Evolutionary conservation across 495 filamentous ascomycete genomes (phyloP).

Genomic region (Hypoxylon trugodes): DNA sequence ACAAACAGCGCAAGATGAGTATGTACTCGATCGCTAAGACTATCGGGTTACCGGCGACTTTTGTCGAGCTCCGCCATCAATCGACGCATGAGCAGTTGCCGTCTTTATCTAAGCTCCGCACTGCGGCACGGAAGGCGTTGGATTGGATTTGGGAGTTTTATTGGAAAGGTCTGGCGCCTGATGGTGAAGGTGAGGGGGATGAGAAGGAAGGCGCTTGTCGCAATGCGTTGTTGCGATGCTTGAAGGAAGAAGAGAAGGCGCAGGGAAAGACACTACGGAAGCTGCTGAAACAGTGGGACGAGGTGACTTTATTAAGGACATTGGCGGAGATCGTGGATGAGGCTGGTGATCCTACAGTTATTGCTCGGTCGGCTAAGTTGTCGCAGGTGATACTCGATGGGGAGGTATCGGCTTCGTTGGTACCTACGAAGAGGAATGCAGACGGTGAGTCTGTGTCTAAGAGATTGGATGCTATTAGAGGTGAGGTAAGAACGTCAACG

Average conservation of each 20-base stretch:
- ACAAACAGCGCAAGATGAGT: slow-evolving; percentile 71
- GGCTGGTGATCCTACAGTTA: slow-evolving; percentile 45
- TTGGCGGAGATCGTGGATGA: slow-evolving; percentile 47
- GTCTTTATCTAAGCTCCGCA: slow-evolving; percentile 71
- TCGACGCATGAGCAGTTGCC: slow-evolving; percentile 90
- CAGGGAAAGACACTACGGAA: slow-evolving; percentile 11
- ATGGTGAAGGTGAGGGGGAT: slow-evolving; percentile 1
- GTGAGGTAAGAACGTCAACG: slow-evolving; percentile 38
- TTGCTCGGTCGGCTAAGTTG: slow-evolving; percentile 48
- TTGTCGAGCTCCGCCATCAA: slow-evolving; percentile 90
- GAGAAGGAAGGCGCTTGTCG: slow-evolving; percentile 28
- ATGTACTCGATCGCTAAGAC: slow-evolving; percentile 85
- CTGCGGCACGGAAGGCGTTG: slow-evolving; percentile 70
- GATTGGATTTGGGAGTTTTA: slow-evolving; percentile 90
- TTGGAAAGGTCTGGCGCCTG: slow-evolving; percentile 65
- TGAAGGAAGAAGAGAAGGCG: slow-evolving; percentile 31
- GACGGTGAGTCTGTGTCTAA: slow-evolving; percentile 5
- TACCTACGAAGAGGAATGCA: slow-evolving; percentile 14
- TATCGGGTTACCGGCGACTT: slow-evolving; percentile 79
- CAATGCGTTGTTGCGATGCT: slow-evolving; percentile 38
- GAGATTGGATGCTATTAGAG: slow-evolving; percentile 44
- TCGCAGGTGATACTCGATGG: slow-evolving; percentile 42
- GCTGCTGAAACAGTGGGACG: slow-evolving; percentile 41
- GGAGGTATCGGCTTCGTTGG: slow-evolving; percentile 30
- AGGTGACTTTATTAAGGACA: slow-evolving; percentile 34